phyloP scores from a whole-genome alignment of 495 filamentous ascomycete genomes.

The Bacidia rubella region DNA sequence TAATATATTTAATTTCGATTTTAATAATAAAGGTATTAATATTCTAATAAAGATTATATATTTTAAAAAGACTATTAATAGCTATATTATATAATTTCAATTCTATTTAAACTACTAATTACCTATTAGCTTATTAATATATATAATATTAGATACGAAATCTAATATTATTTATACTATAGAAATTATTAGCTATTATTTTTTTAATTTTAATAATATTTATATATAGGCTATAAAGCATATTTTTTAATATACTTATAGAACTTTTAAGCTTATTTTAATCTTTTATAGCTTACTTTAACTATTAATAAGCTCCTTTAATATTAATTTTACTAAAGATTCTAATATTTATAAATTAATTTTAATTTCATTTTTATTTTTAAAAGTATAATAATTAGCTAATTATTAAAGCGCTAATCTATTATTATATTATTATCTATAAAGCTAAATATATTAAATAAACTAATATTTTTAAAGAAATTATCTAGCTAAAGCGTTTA shows the following conservation, averaged over 20 bases:
- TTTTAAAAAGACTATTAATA: background rate
- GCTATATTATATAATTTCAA: too few relatives aligned
- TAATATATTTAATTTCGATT: background rate
- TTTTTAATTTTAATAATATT: background rate
- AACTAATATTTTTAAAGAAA: background rate
- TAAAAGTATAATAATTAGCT: slow-evolving; percentile 5
- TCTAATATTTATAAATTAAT: background rate
- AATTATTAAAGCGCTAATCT: too few relatives aligned
- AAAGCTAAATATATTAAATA: background rate
- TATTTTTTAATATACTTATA: background rate
- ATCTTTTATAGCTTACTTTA: background rate
- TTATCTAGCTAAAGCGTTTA: background rate
- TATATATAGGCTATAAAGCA: background rate
- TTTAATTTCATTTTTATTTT: too few relatives aligned
- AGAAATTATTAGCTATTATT: background rate
- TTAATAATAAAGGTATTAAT: background rate
- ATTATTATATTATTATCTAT: too few relatives aligned
- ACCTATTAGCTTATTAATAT: background rate
- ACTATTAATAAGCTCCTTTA: slow-evolving; percentile 1
- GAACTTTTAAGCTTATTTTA: background rate
- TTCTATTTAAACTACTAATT: too few relatives aligned
- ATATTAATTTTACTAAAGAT: background rate
- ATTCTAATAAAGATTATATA: background rate
- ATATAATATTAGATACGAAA: slow-evolving; percentile 1
- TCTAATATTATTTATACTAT: background rate